Conservation (phyloP, 1,139 yeast species). For the Scheffersomyces insectosa region DNA sequence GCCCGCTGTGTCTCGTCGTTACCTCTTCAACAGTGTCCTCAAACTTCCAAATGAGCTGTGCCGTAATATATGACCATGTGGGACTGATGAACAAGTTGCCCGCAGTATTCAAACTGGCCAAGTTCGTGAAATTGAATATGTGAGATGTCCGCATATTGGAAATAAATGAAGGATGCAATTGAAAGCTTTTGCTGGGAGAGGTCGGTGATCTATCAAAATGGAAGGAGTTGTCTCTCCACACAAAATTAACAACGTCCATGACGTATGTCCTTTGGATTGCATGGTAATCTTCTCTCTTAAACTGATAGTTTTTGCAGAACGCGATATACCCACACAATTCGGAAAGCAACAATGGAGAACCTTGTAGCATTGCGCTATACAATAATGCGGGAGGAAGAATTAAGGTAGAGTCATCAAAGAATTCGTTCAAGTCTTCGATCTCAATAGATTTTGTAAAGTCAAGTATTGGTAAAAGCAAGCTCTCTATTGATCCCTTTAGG, state of each 20-base stretch:
- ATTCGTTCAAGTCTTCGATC: conserved; percentile 9
- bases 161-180: conserved; percentile 39
- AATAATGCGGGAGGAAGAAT: conserved; percentile 42
- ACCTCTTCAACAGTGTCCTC: conserved; percentile 42
- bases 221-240: conserved; percentile 62
- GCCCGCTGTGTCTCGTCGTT: conserved; percentile 45
- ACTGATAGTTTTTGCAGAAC: conserved; percentile 34
- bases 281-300: conserved; percentile 31
- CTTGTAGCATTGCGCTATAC: conserved; percentile 34
- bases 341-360: conserved; percentile 47
- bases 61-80: conserved; percentile 48
- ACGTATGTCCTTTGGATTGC: conserved; percentile 53
- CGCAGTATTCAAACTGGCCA: conserved; percentile 26
- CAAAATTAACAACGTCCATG: conserved; percentile 58
- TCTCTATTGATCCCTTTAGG: conserved; percentile 1
- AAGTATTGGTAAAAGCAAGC: conserved; percentile 11
- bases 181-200: conserved; percentile 36
- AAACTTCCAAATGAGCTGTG: conserved; percentile 44
- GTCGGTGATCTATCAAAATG: conserved; percentile 13
- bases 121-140: conserved; percentile 22
- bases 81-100: conserved; percentile 61
- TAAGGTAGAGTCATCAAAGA: conserved; percentile 15
- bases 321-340: conserved; percentile 52
- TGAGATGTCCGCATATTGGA: conserved; percentile 36
- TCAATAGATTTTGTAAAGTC: conserved; percentile 11